Percentiles rank a stretch among this genome's conserved stretches.
These are phyloP conservation scores for Russula earlei DNA, from an alignment of 768 basidiomycete species.

Conservation along the genomic window DNA sequence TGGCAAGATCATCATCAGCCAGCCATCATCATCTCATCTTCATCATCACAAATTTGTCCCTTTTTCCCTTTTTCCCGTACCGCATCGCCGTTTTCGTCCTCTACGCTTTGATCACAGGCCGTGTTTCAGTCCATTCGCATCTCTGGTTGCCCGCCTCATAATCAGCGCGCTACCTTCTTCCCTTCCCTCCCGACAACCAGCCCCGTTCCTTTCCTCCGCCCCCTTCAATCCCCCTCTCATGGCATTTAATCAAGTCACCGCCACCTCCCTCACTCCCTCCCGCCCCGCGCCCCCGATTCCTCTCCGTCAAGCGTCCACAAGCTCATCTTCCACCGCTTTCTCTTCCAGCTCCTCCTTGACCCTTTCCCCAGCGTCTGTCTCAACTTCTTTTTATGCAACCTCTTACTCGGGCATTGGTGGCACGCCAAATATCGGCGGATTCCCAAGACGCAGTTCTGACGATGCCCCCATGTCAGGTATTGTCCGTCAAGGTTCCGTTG, in stretches of 20 bases:
- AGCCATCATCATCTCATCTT: not conserved
- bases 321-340: conserved; percentile 38
- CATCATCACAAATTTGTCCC: not conserved
- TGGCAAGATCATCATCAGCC: not conserved
- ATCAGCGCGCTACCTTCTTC: not conserved
- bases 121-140: not conserved
- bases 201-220: not conserved
- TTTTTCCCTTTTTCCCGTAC: not conserved
- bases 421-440: conserved; percentile 77
- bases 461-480: conserved; percentile 33
- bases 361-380: conserved; percentile 36
- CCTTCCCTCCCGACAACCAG: not conserved
- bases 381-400: conserved; percentile 50
- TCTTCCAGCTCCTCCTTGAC: conserved; percentile 56
- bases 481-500: conserved; percentile 64
- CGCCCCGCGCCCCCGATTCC: conserved; percentile 73
- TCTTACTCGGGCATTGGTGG: conserved; percentile 79
- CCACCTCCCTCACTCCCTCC: conserved; percentile 62
- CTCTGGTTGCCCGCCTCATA: not conserved
- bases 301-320: conserved; percentile 37
- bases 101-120: not conserved
- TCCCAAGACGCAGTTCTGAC: conserved; percentile 50
- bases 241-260: conserved; percentile 41
- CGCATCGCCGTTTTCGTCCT: not conserved
- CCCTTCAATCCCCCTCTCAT: conserved; percentile 24